Evolutionary conservation across 179 eudicot species (phyloP), one percentile per base, ranked within the genome.

Genomic region (Amaranthus tricolor): DNA sequence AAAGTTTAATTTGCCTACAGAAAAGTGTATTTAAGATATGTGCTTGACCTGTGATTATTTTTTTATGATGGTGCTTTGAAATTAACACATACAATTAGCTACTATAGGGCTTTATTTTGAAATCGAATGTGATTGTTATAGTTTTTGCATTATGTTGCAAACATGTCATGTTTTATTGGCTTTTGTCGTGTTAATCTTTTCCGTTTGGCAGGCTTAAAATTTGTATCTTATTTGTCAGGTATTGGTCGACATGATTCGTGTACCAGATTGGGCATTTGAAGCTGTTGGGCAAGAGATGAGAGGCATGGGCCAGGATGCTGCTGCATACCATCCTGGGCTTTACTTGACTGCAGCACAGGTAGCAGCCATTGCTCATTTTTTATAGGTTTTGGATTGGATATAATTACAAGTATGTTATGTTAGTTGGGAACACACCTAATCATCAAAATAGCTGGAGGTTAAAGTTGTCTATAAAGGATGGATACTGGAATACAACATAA

Each of bases 251-350:
- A 86, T 95, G 96, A 85, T 95, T 50, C 84, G 97, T 14, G 93
- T 93, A 70, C 99, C 99, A 66, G 99, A 95, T 82, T 95, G 98
- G 99, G 98, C 99, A 58, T 89, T 91, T 87, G 98, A 91, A 88
- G 98, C 97, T 76, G 99, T 95, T 67, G 99, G 97, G 62, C 98
- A 93, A 80, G 99, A 93, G 84, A 82, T 93, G 92, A 88, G 98
- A 88, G 93, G 90, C 73, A 93, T 95, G 92, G 99, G 94, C 20
- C 98, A 95, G 86, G 99, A 95, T 43, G 83, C 97, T 77, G 91
- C 97, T 76, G 76, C 91, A 58, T 95, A 93, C 78, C 91, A 87
- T 53, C 98, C 98, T 4, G 96, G 97, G 58, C 87, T 89, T 62
- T 89, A 91, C 85, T 84, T 93, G 85, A 91, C 98, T 65, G 81